Evolutionary conservation across 2,329 filamentous ascomycete species (phyloP).

Genomic region (Paracorniculantispora psalliotae): DNA sequence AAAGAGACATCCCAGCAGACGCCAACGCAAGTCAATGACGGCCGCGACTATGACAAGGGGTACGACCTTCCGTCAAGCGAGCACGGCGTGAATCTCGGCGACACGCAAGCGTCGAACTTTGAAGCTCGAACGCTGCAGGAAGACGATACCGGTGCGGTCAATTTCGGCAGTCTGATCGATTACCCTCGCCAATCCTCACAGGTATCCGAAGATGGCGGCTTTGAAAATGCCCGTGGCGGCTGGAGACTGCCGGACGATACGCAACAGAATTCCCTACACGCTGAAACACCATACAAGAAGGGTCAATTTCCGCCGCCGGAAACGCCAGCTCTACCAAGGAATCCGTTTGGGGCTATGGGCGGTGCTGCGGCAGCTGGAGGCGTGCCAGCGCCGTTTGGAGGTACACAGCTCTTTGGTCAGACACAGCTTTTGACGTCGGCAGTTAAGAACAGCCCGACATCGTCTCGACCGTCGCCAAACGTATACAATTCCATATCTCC

Average conservation of each 20-base stretch:
- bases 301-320: slow-evolving; percentile 32
- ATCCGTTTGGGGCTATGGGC: slow-evolving; percentile 35
- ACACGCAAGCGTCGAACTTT: slow-evolving; percentile 25
- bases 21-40: slow-evolving; percentile 52
- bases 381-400: slow-evolving; percentile 31
- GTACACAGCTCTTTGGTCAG: slow-evolving; percentile 50
- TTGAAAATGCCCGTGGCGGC: slow-evolving; percentile 33
- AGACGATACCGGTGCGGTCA: slow-evolving; percentile 47
- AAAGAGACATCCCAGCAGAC: slow-evolving; percentile 46
- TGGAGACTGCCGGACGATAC: slow-evolving; percentile 34
- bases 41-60: slow-evolving; percentile 50
- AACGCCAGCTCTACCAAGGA: slow-evolving; percentile 45
- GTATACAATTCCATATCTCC: slow-evolving; percentile 43
- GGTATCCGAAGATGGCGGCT: slow-evolving; percentile 36
- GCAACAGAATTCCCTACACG: slow-evolving; percentile 26
- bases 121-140: slow-evolving; percentile 36
- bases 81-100: slow-evolving; percentile 19
- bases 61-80: slow-evolving; percentile 25
- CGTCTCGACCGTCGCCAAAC: slow-evolving; percentile 52
- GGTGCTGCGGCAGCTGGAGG: slow-evolving; percentile 25
- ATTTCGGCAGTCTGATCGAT: slow-evolving; percentile 36
- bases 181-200: slow-evolving; percentile 35
- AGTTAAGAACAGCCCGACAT: slow-evolving; percentile 50
- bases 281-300: slow-evolving; percentile 28
- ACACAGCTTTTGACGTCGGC: slow-evolving; percentile 50